Conservation (phyloP, 192 early-diverging fungal species). For the Podila verticillata region DNA sequence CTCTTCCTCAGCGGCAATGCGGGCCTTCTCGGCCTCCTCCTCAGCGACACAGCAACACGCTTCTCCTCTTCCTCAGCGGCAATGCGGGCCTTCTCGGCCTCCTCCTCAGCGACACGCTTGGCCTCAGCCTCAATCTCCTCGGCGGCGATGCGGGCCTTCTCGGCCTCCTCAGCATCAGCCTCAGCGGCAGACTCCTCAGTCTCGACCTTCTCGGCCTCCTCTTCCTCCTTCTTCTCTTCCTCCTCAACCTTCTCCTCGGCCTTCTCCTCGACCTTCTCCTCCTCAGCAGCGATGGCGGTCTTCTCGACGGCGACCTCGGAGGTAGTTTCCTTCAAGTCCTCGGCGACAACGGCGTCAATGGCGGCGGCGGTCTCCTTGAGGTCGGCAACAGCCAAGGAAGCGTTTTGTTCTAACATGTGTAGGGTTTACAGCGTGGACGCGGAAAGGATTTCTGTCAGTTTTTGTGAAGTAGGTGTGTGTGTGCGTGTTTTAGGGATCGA, state of each 20-base stretch:
- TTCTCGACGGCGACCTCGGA: conserved; percentile 6
- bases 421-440: too few relatives aligned
- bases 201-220: not conserved
- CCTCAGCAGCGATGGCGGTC: conserved; percentile 1
- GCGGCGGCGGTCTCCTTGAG: conserved; percentile 5
- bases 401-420: conserved; percentile 9
- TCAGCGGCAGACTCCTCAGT: not conserved
- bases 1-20: conserved; percentile 9
- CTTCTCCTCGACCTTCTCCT: conserved; percentile 9
- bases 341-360: conserved; percentile 2
- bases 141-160: not conserved
- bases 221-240: not conserved
- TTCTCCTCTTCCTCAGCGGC: conserved; percentile 8
- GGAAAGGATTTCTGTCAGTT: not conserved
- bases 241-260: not conserved
- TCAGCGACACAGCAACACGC: conserved; percentile 9
- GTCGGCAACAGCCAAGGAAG: conserved; percentile 1
- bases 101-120: conserved; percentile 1
- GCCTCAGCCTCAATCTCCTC: conserved; percentile 15
- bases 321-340: not conserved
- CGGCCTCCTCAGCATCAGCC: not conserved
- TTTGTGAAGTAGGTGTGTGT: too few relatives aligned
- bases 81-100: not conserved
- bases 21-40: not conserved
- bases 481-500: too few relatives aligned